phyloP scores from a whole-genome alignment of 2,329 filamentous ascomycete species.

The Sarocladium kiliense region DNA sequence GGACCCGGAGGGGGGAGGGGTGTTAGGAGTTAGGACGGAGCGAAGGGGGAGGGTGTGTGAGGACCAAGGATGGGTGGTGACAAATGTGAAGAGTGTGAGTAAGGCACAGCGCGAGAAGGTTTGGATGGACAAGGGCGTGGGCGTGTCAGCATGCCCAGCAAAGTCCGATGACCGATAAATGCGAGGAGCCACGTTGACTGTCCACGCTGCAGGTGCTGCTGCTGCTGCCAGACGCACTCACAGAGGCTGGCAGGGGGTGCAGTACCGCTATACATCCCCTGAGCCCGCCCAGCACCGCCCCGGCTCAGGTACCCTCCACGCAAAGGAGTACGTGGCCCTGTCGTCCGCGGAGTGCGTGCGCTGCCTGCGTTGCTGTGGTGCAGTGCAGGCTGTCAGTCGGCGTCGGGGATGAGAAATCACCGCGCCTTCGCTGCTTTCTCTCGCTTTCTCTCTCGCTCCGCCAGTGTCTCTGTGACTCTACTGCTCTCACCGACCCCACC shows the following conservation, averaged over 20 bases:
- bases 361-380: neutral
- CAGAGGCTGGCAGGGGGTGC: no score
- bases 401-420: neutral
- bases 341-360: neutral
- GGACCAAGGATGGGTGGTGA: neutral
- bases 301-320: slow-evolving; percentile 2
- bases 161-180: slow-evolving; percentile 7
- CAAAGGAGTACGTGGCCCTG: neutral
- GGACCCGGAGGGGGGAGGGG: neutral
- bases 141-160: neutral
- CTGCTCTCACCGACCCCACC: neutral
- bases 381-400: neutral
- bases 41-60: neutral
- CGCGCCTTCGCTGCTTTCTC: neutral
- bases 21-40: neutral
- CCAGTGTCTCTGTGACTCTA: neutral
- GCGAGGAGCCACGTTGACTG: neutral
- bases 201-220: neutral
- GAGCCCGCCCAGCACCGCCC: neutral
- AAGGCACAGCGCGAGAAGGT: neutral
- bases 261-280: slow-evolving; percentile 2
- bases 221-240: no score
- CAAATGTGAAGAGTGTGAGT: neutral
- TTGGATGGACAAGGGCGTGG: no score
- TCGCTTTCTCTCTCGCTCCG: neutral